Evolutionary conservation across 1,284 basidiomycete species (phyloP).

Genomic region (Leccinum huronense): DNA sequence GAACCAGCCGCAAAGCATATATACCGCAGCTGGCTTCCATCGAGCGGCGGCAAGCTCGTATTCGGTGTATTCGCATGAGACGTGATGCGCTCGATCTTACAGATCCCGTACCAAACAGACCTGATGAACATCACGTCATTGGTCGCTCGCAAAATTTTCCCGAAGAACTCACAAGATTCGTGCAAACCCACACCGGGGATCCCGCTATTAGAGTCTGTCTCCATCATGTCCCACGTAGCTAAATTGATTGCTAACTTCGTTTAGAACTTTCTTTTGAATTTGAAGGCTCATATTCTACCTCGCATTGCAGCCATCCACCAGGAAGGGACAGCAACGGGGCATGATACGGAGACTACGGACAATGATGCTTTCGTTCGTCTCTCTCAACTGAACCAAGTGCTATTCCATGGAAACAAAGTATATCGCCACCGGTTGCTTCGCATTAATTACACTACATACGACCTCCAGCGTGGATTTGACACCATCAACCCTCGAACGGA

Average conservation of each 20-base stretch:
- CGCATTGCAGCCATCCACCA: background rate
- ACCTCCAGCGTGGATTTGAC: background rate
- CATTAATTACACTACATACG: background rate
- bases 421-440: background rate
- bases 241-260: background rate
- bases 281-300: background rate
- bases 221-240: too few species aligned
- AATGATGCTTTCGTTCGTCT: background rate
- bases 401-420: background rate
- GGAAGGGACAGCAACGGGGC: background rate
- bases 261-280: background rate
- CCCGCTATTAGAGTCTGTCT: background rate
- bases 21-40: too few species aligned
- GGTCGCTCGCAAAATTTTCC: conserved; percentile 14
- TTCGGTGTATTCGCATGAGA: too few species aligned
- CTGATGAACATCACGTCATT: conserved; percentile 19
- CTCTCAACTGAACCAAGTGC: background rate
- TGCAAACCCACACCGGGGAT: background rate
- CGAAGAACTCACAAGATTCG: conserved; percentile 19
- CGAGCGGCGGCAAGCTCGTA: too few species aligned
- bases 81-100: too few species aligned
- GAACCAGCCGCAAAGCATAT: too few species aligned
- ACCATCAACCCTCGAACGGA: background rate
- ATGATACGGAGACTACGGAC: background rate
- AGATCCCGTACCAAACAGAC: background rate